These are phyloP conservation scores for Bipolaris oryzae DNA, from an alignment of 2,329 filamentous ascomycete species.

Conservation along the genomic window DNA sequence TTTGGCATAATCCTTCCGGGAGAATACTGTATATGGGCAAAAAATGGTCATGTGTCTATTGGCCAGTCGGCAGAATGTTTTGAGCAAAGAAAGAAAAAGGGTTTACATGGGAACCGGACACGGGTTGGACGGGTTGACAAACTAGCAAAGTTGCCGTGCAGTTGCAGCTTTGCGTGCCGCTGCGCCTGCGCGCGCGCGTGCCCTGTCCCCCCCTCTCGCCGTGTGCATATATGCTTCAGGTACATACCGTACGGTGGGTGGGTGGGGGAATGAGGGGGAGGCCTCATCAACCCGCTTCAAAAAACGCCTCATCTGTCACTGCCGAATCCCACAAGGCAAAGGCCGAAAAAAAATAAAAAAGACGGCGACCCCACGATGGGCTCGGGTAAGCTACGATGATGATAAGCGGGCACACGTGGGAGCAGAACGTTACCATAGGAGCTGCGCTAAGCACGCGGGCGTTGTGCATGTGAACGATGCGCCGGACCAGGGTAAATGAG, in stretches of 20 bases:
- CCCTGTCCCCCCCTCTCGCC: neutral
- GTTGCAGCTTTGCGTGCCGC: conserved; percentile 3
- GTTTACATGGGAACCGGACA: neutral
- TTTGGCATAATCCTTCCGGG: conserved; percentile 19
- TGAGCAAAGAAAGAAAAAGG: neutral
- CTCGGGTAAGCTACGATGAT: conserved; percentile 35
- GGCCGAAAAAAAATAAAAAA: conserved; percentile 9
- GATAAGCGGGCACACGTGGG: conserved; percentile 45
- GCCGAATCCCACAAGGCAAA: conserved; percentile 6
- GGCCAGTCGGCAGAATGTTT: conserved; percentile 6
- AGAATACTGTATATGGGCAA: conserved; percentile 11
- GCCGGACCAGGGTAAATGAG: conserved; percentile 26
- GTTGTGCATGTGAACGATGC: conserved; percentile 41
- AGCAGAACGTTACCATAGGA: conserved; percentile 27
- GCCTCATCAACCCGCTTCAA: conserved; percentile 7
- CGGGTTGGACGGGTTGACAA: neutral
- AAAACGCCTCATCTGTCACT: conserved; percentile 8
- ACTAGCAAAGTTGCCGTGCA: neutral
- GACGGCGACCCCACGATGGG: conserved; percentile 25
- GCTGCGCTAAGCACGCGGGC: conserved; percentile 32
- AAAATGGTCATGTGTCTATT: conserved; percentile 11
- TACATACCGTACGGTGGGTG: neutral
- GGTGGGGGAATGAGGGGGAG: neutral
- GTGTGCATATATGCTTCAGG: conserved; percentile 10
- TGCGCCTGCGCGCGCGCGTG: too few species aligned